Evolutionary conservation across 169 alveolate species (phyloP).

Genomic region (Perkinsus marinus): DNA sequence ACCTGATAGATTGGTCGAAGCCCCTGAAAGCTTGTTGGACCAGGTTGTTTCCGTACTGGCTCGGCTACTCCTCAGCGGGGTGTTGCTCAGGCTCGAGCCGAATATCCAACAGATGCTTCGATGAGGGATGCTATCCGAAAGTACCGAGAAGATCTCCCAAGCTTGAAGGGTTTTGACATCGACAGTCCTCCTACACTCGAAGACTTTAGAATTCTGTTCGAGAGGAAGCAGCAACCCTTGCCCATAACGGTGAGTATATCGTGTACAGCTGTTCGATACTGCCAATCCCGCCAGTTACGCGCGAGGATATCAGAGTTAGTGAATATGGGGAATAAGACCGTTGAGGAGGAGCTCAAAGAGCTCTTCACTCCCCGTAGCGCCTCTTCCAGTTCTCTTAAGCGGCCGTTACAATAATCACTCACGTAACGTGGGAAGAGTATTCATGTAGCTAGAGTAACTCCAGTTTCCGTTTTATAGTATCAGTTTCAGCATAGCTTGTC

Average conservation of each 20-base stretch:
- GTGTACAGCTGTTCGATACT: background rate
- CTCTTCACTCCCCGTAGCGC: background rate
- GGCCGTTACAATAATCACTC: background rate
- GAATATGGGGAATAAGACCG: background rate
- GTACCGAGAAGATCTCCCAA: background rate
- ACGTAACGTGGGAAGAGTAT: too few species aligned
- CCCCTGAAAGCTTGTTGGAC: background rate
- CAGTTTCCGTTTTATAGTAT: too few species aligned
- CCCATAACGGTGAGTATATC: background rate
- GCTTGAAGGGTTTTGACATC: background rate
- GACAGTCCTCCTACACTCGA: background rate
- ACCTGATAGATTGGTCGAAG: background rate
- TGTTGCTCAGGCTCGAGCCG: background rate
- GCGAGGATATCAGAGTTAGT: background rate
- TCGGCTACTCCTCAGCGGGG: background rate
- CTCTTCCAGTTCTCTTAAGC: background rate
- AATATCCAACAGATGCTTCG: background rate
- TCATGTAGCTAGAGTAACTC: too few species aligned
- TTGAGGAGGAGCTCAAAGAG: background rate
- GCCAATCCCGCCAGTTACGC: background rate
- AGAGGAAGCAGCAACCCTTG: background rate
- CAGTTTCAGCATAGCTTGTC: background rate
- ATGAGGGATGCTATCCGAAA: background rate
- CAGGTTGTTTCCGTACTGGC: background rate
- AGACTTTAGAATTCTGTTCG: background rate